A percentile compares a stretch with the other conserved stretches of the same genome.
These are phyloP conservation scores for Mallotus repandus DNA, from an alignment of 441 rosid genomes.

Conservation along the genomic window DNA sequence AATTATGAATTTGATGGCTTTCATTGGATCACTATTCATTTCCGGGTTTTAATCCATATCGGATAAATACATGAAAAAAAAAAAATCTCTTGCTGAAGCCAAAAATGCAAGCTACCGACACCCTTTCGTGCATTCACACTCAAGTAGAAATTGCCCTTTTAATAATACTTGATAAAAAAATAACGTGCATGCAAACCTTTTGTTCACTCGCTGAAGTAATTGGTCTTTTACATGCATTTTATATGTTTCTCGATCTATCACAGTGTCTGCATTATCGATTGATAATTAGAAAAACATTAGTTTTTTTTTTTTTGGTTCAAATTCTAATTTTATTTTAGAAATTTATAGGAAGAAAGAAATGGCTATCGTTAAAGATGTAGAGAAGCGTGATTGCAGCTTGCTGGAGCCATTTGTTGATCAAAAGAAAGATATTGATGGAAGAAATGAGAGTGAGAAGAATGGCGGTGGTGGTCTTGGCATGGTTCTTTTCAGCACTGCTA, in stretches of 20 bases:
- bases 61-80: not conserved
- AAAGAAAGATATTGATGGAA: slow-evolving; percentile 25
- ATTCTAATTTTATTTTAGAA: not conserved
- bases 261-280: no score
- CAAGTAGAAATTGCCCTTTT: no score
- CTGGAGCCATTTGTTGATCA: slow-evolving; percentile 40
- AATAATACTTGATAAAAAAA: no score
- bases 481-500: slow-evolving; percentile 54
- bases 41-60: not conserved
- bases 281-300: no score
- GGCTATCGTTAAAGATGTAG: slow-evolving; percentile 31
- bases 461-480: slow-evolving; percentile 34
- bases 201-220: no score
- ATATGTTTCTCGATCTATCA: no score
- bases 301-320: no score
- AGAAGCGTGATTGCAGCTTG: slow-evolving; percentile 14
- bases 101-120: not conserved
- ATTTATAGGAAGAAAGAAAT: slow-evolving; percentile 18
- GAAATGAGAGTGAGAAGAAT: slow-evolving; percentile 13
- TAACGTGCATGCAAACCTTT: no score
- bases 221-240: no score
- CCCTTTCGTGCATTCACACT: no score
- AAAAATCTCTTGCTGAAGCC: not conserved
- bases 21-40: not conserved
- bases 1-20: not conserved